These are phyloP conservation scores for Choiromyces venosus DNA, from an alignment of 495 filamentous ascomycete genomes.

Conservation along the genomic window DNA sequence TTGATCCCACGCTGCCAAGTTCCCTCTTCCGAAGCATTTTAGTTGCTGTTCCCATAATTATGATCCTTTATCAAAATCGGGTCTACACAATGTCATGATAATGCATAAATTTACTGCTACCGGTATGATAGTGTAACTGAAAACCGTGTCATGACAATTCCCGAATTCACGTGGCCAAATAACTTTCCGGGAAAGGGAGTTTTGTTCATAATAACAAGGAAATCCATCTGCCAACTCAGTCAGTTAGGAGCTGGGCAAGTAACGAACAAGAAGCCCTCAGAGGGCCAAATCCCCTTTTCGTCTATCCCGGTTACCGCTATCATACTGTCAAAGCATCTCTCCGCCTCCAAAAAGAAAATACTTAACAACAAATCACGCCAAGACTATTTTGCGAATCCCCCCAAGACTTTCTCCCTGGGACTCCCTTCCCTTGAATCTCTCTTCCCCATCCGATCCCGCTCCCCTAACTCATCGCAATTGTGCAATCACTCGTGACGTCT, in stretches of 20 bases:
- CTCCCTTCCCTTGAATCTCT: neutral
- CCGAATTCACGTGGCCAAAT: neutral
- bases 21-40: neutral
- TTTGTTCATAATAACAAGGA: neutral
- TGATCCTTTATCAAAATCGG: neutral
- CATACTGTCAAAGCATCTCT: neutral
- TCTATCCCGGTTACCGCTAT: neutral
- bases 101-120: neutral
- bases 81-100: neutral
- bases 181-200: neutral
- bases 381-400: neutral
- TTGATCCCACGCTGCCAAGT: neutral
- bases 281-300: neutral
- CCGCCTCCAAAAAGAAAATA: neutral
- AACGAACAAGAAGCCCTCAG: neutral
- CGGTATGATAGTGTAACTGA: neutral
- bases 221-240: neutral
- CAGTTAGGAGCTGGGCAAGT: neutral
- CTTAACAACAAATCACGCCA: neutral
- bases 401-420: neutral
- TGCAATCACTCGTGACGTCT: neutral
- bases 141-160: neutral
- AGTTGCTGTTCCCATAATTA: neutral
- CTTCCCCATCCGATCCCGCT: neutral
- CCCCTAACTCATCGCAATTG: neutral